phyloP scores from a whole-genome alignment of 2,329 filamentous ascomycete genomes.

The Claviceps africana region DNA sequence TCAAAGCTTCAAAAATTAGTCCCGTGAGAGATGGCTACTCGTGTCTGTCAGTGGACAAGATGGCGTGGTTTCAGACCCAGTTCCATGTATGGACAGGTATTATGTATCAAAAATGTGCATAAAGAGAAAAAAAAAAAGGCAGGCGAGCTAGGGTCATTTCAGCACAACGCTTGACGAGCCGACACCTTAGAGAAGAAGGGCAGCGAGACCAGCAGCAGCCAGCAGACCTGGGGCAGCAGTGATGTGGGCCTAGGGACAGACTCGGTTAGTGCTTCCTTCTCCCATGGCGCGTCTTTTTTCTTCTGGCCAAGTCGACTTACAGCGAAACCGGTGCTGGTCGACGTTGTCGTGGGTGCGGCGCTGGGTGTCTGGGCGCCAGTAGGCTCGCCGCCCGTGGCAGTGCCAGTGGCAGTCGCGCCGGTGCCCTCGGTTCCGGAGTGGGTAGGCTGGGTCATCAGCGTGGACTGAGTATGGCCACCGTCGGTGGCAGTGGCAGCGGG shows the following conservation, averaged over 20 bases:
- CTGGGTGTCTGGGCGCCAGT: background rate
- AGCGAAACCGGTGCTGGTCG: slow-evolving; percentile 12
- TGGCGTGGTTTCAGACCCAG: slow-evolving; percentile 11
- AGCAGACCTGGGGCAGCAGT: slow-evolving; percentile 34
- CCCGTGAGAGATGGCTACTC: slow-evolving; percentile 8
- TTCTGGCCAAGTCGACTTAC: slow-evolving; percentile 13
- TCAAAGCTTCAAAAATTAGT: slow-evolving; percentile 13
- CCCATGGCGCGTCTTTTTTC: background rate
- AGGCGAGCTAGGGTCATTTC: too few relatives aligned
- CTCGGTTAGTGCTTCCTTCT: background rate
- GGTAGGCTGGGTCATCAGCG: slow-evolving; percentile 9
- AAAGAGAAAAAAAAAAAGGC: background rate
- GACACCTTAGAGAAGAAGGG: slow-evolving; percentile 30
- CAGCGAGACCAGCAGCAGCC: slow-evolving; percentile 35
- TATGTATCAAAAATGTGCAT: slow-evolving; percentile 29
- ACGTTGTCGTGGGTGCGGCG: too few relatives aligned
- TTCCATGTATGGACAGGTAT: slow-evolving; percentile 23
- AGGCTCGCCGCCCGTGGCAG: too few relatives aligned
- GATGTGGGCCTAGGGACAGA: slow-evolving; percentile 20
- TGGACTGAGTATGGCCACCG: slow-evolving; percentile 18
- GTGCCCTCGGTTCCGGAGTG: background rate
- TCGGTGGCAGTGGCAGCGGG: too few relatives aligned
- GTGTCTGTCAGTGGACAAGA: slow-evolving; percentile 11
- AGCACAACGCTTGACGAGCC: background rate
- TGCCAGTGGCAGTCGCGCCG: too few relatives aligned